Evolutionary conservation across 495 filamentous ascomycete species (phyloP).

Genomic region (Trichoderma asperelloides): DNA sequence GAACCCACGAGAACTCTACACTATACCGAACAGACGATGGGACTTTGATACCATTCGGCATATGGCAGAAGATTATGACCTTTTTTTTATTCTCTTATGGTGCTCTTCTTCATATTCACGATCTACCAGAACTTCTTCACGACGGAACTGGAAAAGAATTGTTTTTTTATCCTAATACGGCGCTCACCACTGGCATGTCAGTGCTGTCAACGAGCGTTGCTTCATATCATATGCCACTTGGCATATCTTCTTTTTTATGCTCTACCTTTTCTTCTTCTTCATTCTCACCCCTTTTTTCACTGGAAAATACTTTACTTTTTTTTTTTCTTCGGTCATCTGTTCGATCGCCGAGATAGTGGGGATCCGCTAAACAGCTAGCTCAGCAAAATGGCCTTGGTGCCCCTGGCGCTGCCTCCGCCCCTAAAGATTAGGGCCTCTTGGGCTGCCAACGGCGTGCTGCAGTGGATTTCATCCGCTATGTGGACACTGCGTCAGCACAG

Average conservation of each 20-base stretch:
- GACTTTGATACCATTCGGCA: no score
- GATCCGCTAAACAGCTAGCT: neutral
- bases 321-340: conserved; percentile 16
- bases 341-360: neutral
- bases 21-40: no score
- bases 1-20: no score
- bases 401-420: conserved; percentile 2
- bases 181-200: no score
- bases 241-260: neutral
- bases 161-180: no score
- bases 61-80: no score
- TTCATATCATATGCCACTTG: neutral
- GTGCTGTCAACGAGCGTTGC: no score
- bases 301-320: neutral
- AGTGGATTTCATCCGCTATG: neutral
- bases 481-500: neutral
- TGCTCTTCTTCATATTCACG: neutral
- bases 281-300: neutral
- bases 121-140: no score
- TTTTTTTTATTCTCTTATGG: no score
- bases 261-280: neutral
- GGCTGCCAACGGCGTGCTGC: neutral
- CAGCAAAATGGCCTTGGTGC: neutral
- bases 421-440: neutral
- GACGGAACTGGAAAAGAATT: no score